phyloP scores from a whole-genome alignment of 2,329 filamentous ascomycete species.

The Gremmenia infestans region DNA sequence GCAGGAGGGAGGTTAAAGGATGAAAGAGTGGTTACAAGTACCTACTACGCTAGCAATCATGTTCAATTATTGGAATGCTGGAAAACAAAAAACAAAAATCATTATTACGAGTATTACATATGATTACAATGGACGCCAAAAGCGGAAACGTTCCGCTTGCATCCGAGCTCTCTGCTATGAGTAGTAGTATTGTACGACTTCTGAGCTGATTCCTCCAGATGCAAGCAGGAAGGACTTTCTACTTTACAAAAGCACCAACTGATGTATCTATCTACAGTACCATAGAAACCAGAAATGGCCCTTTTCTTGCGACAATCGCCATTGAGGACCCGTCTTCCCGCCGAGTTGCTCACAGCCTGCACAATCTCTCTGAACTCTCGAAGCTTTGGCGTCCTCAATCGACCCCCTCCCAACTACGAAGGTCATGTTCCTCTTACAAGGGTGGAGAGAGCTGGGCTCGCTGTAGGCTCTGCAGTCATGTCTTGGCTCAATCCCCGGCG shows the following conservation, averaged over 20 bases:
- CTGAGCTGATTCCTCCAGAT: not conserved
- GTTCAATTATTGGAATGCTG: not conserved
- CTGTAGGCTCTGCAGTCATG: constrained; percentile 57
- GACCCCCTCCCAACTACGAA: constrained; percentile 81
- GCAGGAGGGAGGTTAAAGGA: not conserved
- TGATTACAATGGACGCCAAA: not conserved
- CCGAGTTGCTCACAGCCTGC: constrained; percentile 24
- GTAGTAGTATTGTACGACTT: not conserved
- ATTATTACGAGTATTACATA: not conserved
- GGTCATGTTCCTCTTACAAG: constrained; percentile 85
- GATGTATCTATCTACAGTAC: not conserved
- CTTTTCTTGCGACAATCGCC: constrained; percentile 18
- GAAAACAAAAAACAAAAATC: not conserved
- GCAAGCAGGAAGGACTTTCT: not conserved
- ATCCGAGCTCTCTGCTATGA: not conserved
- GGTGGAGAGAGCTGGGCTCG: constrained; percentile 69
- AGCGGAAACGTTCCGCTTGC: constrained; percentile 6
- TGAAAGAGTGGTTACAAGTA: too few species aligned
- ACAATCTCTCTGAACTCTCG: constrained; percentile 28
- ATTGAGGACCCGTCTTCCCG: constrained; percentile 17
- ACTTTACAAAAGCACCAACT: not conserved
- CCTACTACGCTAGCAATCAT: not conserved
- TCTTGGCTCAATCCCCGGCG: constrained; percentile 72
- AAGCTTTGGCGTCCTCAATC: constrained; percentile 75
- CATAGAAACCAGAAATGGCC: constrained; percentile 18